A percentile compares a stretch with the other conserved stretches of the same genome.
These are phyloP conservation scores for Scorias spongiosa DNA, from an alignment of 2,329 filamentous ascomycete genomes.

Conservation along the genomic window DNA sequence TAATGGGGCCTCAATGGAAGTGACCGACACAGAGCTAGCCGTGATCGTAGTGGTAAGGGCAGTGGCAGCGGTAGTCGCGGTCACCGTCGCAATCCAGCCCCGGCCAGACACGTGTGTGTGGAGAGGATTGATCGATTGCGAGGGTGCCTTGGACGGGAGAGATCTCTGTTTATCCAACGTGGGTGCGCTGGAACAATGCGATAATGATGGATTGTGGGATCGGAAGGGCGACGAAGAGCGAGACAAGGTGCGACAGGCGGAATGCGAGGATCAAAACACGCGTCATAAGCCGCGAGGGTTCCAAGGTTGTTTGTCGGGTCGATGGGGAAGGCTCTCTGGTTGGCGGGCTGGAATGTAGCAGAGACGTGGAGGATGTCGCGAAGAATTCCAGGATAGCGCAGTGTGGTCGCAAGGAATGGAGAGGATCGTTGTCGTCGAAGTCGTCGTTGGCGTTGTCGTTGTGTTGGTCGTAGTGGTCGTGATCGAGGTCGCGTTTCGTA, in stretches of 20 bases:
- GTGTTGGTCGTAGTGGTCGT: background rate
- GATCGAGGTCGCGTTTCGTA: background rate
- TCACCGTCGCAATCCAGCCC: no score
- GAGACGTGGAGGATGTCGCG: no score
- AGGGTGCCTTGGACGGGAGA: no score
- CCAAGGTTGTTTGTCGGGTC: background rate
- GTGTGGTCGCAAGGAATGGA: no score
- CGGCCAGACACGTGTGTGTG: no score
- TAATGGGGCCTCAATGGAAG: no score
- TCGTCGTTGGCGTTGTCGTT: background rate
- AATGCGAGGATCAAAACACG: constrained; percentile 5
- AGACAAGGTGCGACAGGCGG: constrained; percentile 1
- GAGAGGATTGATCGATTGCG: no score
- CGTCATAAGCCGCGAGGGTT: background rate
- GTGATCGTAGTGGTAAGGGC: no score
- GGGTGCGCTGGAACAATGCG: constrained; percentile 5
- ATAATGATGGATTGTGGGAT: constrained; percentile 4
- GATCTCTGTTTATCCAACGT: background rate
- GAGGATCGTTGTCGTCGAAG: background rate
- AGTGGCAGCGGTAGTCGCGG: no score
- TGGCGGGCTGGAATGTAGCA: no score
- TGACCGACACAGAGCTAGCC: no score
- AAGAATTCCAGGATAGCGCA: no score
- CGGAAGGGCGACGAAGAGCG: background rate
- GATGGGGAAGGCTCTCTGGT: background rate